These are phyloP conservation scores for Psilocybe mexicana DNA, from an alignment of 1,284 basidiomycete species.

Conservation along the genomic window DNA sequence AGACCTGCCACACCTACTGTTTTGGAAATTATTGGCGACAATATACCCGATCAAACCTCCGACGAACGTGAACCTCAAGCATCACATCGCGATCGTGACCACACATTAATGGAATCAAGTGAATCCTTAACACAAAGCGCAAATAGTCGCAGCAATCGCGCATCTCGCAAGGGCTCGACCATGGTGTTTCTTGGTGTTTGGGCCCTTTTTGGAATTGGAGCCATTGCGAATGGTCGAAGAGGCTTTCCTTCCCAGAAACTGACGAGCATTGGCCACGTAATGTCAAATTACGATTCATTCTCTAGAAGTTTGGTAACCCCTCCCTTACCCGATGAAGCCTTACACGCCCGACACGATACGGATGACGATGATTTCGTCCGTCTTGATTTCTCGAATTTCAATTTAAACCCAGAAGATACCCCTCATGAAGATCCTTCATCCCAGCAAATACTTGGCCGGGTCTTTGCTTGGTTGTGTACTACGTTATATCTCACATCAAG, in stretches of 20 bases:
- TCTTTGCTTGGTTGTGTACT: slow-evolving; percentile 92
- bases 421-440: slow-evolving; percentile 36
- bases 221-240: slow-evolving; percentile 37
- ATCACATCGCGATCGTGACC: not conserved
- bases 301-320: slow-evolving; percentile 12
- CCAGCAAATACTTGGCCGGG: slow-evolving; percentile 77
- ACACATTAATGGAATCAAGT: slow-evolving; percentile 2
- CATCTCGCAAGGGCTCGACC: slow-evolving; percentile 61
- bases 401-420: slow-evolving; percentile 18
- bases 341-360: not conserved
- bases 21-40: slow-evolving; percentile 29
- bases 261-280: slow-evolving; percentile 34
- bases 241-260: slow-evolving; percentile 27
- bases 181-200: slow-evolving; percentile 76
- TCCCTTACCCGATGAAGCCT: slow-evolving; percentile 1
- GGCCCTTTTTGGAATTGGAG: slow-evolving; percentile 66
- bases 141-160: slow-evolving; percentile 48
- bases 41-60: slow-evolving; percentile 1
- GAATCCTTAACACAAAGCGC: slow-evolving; percentile 15
- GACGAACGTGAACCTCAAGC: not conserved
- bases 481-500: slow-evolving; percentile 89
- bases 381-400: slow-evolving; percentile 6
- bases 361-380: not conserved
- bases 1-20: slow-evolving; percentile 29
- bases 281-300: slow-evolving; percentile 21